Percentiles rank a stretch among this genome's conserved stretches.
phyloP scores from a whole-genome alignment of 108 stramenopile species.

The Pseudonitzschia multistriata region DNA sequence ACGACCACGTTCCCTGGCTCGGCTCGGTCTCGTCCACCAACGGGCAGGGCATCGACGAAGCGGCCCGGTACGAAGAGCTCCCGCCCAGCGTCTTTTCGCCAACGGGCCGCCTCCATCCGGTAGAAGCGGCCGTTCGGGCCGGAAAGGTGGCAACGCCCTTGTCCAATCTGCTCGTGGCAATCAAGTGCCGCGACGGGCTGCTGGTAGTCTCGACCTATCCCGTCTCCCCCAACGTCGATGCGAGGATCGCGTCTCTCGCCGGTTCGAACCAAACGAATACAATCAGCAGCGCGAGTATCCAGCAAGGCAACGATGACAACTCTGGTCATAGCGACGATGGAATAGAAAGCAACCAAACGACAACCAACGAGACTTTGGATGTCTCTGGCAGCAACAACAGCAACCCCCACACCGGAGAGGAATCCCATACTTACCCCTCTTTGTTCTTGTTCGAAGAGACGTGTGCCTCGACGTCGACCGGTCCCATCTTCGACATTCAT shows the following conservation, averaged over 20 bases:
- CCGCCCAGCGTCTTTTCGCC: slow-evolving; percentile 78
- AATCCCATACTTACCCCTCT: not conserved
- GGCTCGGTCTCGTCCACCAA: too few species aligned
- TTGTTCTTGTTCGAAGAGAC: slow-evolving; percentile 30
- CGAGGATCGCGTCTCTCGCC: slow-evolving; percentile 7
- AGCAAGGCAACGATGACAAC: not conserved
- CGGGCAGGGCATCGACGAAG: slow-evolving; percentile 39
- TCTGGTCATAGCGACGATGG: not conserved
- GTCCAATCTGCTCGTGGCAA: slow-evolving; percentile 52
- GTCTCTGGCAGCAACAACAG: slow-evolving; percentile 10
- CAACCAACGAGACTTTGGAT: slow-evolving; percentile 1
- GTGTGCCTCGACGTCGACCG: slow-evolving; percentile 4
- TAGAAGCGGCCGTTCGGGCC: slow-evolving; percentile 44
- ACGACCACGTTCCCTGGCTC: too few species aligned
- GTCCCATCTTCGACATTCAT: slow-evolving; percentile 4
- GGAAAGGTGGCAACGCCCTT: not conserved
- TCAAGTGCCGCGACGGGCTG: slow-evolving; percentile 53
- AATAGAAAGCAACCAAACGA: not conserved
- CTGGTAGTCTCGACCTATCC: slow-evolving; percentile 54
- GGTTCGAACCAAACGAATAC: slow-evolving; percentile 5
- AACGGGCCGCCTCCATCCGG: slow-evolving; percentile 61
- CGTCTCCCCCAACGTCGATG: slow-evolving; percentile 29
- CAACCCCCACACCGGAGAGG: slow-evolving; percentile 6
- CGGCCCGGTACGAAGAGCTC: slow-evolving; percentile 39
- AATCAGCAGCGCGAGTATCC: not conserved